Evolutionary conservation across 129 eudicot species (phyloP).

Genomic region (carrot (Daucus carota)): DNA sequence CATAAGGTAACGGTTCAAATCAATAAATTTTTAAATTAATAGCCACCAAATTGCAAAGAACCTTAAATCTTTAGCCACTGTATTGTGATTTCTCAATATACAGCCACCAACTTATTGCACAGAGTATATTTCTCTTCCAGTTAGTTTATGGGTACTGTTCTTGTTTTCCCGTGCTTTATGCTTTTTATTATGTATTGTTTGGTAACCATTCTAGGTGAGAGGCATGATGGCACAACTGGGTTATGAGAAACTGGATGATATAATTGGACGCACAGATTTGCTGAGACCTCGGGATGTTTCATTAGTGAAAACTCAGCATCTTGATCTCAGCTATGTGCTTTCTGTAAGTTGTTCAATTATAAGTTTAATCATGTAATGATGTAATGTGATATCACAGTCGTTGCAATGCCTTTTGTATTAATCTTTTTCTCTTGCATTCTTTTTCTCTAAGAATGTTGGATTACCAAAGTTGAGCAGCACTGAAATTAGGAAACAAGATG

Average conservation of each 20-base stretch:
- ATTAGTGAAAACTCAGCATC: conserved; percentile 93
- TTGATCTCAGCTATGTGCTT: conserved; percentile 79
- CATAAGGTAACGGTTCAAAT: no score
- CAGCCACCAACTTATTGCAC: background rate
- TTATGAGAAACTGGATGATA: conserved; percentile 88
- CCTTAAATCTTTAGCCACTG: no score
- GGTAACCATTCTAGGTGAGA: conserved; percentile 56
- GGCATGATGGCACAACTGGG: conserved; percentile 97
- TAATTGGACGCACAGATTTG: conserved; percentile 89
- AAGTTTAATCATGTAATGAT: background rate
- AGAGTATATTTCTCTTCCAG: background rate
- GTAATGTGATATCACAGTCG: background rate
- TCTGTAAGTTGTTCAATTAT: conserved; percentile 42
- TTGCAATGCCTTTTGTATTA: conserved; percentile 4
- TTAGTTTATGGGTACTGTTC: background rate
- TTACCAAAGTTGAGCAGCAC: conserved; percentile 90
- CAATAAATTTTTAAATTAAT: no score
- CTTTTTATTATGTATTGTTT: background rate
- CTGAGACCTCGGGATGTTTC: conserved; percentile 91
- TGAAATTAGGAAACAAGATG: conserved; percentile 84
- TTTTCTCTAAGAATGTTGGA: conserved; percentile 61
- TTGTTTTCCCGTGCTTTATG: conserved; percentile 1
- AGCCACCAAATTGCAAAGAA: no score
- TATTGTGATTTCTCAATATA: no score
- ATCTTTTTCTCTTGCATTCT: background rate